These are phyloP conservation scores for Phalaenopsis equestris DNA, from an alignment of 106 monocot genomes.

Conservation along the genomic window DNA sequence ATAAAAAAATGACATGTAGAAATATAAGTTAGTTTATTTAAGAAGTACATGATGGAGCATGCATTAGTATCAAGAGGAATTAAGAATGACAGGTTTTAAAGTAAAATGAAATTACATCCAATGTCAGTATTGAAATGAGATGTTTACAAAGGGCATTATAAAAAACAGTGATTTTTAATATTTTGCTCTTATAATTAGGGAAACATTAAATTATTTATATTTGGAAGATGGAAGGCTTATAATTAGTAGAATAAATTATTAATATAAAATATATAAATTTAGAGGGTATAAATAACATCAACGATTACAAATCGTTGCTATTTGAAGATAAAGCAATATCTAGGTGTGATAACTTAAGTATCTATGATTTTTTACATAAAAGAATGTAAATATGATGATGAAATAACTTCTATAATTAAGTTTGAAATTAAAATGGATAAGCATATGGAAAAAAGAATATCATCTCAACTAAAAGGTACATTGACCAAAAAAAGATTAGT, in stretches of 20 bases:
- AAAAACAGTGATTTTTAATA: no score
- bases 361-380: not conserved
- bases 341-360: not conserved
- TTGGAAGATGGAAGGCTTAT: no score
- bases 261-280: no score
- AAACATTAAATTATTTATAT: not conserved
- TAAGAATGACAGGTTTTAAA: not conserved
- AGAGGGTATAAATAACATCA: no score
- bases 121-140: not conserved
- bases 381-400: not conserved
- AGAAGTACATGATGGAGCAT: not conserved
- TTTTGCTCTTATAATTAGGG: not conserved
- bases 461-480: no score
- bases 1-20: not conserved
- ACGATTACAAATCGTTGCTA: no score
- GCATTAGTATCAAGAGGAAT: not conserved
- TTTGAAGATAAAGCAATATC: not conserved
- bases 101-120: not conserved
- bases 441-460: not conserved
- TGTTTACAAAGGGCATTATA: no score
- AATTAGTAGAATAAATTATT: no score
- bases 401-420: not conserved
- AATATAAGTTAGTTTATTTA: not conserved
- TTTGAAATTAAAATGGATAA: not conserved
- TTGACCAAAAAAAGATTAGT: no score